Evolutionary conservation across 768 basidiomycete species (phyloP), one percentile per base, ranked within the genome.

Genomic region (Phylloporus rhodoxanthus): DNA sequence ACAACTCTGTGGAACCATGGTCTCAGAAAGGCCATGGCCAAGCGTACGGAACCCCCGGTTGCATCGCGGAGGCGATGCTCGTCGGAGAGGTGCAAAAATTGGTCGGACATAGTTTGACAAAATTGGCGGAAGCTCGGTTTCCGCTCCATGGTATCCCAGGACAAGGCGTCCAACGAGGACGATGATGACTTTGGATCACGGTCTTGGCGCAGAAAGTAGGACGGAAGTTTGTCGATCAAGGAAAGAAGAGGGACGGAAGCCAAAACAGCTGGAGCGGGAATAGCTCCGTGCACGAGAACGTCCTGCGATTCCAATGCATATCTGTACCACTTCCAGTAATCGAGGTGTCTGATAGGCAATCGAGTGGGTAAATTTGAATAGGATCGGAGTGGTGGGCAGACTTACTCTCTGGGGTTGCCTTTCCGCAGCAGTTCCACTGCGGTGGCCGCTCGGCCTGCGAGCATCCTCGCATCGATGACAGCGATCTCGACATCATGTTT

Each of bases 401-500:
- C 84, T 65, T 66, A 87, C 86, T 85, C 76, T 55, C 73, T 72
- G 2, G 76, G 70, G 29, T 68, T 58, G 21, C 74, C 72, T 56
- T 77, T 74, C 55, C 77, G 67, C 45, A 89, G 63, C 37, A 88
- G 67, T 58, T 87, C 79, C 37, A 85, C 69, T 23, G 82, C 83
- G 13, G 87, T 87, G 8, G 79, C 74, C 25, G 82, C 79, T 53
- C 76, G 72, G 32, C 73, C 76, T 13, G 74, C 67, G 26, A 90
- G 66, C 45, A 79, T 76, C 41, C 68, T 69, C 3, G 84, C 79
- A 69, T 89, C 86, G 59, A 90, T 88, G 49, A 90, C 71, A 13
- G 87, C 87, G 53, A 90, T 87, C 63, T 89, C 77, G 25, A 90
- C 70, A 48, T 85, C 80, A 53, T 87, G 84, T 64, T 90, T 89